Conservation (phyloP, 2,329 filamentous ascomycete genomes). For the Aspergillus clavatus region DNA sequence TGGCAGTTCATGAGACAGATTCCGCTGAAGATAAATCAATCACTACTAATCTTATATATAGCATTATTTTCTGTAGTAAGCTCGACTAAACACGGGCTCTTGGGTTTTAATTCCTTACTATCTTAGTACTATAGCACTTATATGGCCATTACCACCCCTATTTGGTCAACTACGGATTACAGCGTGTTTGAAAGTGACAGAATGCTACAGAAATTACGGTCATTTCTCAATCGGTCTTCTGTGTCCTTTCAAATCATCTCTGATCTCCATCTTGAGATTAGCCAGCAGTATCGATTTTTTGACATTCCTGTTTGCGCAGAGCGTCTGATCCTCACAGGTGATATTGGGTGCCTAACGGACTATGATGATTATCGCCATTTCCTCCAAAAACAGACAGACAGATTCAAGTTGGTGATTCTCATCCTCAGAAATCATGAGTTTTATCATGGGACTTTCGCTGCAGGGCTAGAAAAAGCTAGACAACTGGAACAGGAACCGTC, state of each 20-base stretch:
- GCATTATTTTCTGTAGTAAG: no score
- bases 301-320: conserved; percentile 18
- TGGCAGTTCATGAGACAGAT: no score
- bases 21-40: no score
- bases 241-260: conserved; percentile 25
- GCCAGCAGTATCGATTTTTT: conserved; percentile 22
- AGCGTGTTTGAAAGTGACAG: conserved; percentile 2
- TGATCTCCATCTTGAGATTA: conserved; percentile 29
- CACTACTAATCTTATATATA: no score
- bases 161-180: no score
- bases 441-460: conserved; percentile 19
- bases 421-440: conserved; percentile 29
- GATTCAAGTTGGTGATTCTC: conserved; percentile 21
- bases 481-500: conserved; percentile 25
- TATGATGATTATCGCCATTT: conserved; percentile 23
- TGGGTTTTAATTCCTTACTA: no score
- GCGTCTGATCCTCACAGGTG: conserved; percentile 22
- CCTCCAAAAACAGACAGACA: conserved; percentile 16
- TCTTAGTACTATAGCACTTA: no score
- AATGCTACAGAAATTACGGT: conserved; percentile 9
- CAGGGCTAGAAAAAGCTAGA: conserved; percentile 19
- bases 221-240: conserved; percentile 3
- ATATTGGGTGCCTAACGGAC: conserved; percentile 22
- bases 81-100: no score
- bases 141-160: no score